Evolutionary conservation across 23 red algal genomes (phyloP).

Genomic region (Cyanidiococcus yangmingshanensis): DNA sequence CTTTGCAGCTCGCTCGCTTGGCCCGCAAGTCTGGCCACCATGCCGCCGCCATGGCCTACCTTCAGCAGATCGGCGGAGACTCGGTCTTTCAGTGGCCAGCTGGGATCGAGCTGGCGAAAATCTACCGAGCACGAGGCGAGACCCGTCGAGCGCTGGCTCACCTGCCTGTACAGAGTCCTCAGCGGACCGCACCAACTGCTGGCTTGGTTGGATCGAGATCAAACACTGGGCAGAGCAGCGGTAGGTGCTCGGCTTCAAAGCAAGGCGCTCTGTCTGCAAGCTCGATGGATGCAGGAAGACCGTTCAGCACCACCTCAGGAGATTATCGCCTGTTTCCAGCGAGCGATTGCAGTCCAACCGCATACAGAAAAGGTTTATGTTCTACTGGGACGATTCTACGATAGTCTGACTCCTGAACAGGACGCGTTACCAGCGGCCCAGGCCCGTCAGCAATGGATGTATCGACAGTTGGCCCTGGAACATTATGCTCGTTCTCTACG

Average conservation of each 20-base stretch:
- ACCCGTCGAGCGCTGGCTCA: neutral
- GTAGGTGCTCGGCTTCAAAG: neutral
- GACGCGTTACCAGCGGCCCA: neutral
- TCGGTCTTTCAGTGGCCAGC: neutral
- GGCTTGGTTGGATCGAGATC: no score
- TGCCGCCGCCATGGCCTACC: conserved; percentile 21
- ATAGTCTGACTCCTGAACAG: conserved; percentile 37
- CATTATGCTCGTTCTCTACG: conserved; percentile 54
- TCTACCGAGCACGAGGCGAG: conserved; percentile 9
- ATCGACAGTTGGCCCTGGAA: conserved; percentile 34
- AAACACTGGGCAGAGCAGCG: no score
- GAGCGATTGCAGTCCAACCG: conserved; percentile 22
- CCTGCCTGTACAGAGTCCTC: no score
- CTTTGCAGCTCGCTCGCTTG: conserved; percentile 43
- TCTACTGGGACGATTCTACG: conserved; percentile 61
- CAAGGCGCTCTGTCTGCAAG: conserved; percentile 27
- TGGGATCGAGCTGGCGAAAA: neutral
- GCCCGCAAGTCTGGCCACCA: conserved; percentile 41
- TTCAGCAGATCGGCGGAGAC: neutral
- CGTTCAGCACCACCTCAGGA: conserved; percentile 34
- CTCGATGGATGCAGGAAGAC: conserved; percentile 39
- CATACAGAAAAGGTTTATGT: conserved; percentile 44
- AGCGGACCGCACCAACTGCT: no score
- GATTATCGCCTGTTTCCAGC: conserved; percentile 41
- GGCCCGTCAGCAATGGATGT: conserved; percentile 5